Evolutionary conservation across 2,329 filamentous ascomycete species (phyloP).

Genomic region (Monosporascus sp.): DNA sequence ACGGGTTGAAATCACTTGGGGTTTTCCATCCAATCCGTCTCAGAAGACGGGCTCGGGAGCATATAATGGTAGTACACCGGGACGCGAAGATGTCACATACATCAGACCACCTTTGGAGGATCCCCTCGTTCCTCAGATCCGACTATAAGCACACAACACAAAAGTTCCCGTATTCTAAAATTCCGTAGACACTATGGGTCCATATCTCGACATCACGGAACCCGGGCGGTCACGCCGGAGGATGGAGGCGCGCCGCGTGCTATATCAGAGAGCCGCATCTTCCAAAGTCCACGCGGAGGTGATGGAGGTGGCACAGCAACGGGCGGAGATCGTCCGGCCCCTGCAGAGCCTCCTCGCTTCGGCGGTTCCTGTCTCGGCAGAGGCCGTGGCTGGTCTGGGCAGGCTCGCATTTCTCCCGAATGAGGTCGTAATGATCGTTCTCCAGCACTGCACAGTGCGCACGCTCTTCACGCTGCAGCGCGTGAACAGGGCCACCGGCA

Average conservation of each 20-base stretch:
- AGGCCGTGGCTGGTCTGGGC: conserved; percentile 9
- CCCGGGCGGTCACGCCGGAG: not conserved
- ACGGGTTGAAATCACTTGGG: too few relatives aligned
- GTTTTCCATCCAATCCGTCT: too few relatives aligned
- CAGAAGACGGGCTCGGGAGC: too few relatives aligned
- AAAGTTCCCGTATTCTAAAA: too few relatives aligned
- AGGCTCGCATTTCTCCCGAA: conserved; percentile 11
- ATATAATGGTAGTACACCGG: too few relatives aligned
- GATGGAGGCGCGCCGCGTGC: not conserved
- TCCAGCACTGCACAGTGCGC: conserved; percentile 12
- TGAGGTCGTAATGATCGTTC: conserved; percentile 14
- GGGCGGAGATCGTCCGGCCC: conserved; percentile 7
- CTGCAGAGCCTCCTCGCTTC: conserved; percentile 2
- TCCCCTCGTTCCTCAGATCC: too few relatives aligned
- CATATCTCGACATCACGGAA: too few relatives aligned
- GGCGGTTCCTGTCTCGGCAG: not conserved
- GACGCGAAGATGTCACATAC: too few relatives aligned
- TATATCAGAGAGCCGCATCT: not conserved
- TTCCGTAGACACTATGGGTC: too few relatives aligned
- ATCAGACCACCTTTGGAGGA: too few relatives aligned
- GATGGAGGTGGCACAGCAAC: not conserved
- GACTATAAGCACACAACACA: too few relatives aligned
- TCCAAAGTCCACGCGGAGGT: not conserved
- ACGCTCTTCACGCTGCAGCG: conserved; percentile 12
- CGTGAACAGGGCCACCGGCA: conserved; percentile 9